Percentiles rank a stretch among this genome's conserved stretches.
Conservation (phyloP, 139 green algal genomes). For the Ostreobium quekettii region DNA sequence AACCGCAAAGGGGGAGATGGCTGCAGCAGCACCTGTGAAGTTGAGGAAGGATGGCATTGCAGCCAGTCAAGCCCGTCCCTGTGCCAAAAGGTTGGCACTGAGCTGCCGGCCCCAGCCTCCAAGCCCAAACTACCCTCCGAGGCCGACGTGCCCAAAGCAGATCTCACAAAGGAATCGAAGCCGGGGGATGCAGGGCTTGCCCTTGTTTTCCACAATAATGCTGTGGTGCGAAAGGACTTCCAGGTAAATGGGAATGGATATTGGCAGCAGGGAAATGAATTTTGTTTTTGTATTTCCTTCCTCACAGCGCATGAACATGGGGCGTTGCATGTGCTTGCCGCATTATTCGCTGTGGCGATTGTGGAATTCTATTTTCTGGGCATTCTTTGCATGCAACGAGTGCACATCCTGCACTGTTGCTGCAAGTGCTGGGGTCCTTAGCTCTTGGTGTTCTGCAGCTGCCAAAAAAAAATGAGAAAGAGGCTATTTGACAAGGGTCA, state of each 20-base stretch:
- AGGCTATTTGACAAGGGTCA: not conserved
- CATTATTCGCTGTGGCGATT: too few relatives aligned
- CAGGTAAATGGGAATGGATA: slow-evolving; percentile 29
- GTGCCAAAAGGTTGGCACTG: too few relatives aligned
- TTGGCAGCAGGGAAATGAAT: not conserved
- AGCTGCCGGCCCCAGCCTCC: too few relatives aligned
- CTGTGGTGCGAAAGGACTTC: slow-evolving; percentile 63
- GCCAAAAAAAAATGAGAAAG: not conserved
- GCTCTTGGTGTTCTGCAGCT: not conserved
- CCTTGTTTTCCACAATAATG: slow-evolving; percentile 65
- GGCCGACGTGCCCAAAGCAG: too few relatives aligned
- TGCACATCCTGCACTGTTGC: not conserved
- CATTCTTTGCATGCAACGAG: not conserved
- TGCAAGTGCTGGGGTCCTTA: too few relatives aligned
- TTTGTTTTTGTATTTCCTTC: not conserved
- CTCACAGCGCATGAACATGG: not conserved
- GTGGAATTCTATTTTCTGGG: too few relatives aligned
- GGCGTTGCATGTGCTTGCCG: not conserved
- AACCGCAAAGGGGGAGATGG: slow-evolving; percentile 49
- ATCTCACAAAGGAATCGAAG: too few relatives aligned
- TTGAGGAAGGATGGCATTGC: slow-evolving; percentile 44
- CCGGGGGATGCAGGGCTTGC: slow-evolving; percentile 61
- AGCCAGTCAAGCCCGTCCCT: slow-evolving; percentile 23
- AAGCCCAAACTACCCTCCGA: too few relatives aligned
- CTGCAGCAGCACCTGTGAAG: slow-evolving; percentile 54